Conservation (phyloP, 306 rosid genomes). For the Styphnolobium japonicum region DNA sequence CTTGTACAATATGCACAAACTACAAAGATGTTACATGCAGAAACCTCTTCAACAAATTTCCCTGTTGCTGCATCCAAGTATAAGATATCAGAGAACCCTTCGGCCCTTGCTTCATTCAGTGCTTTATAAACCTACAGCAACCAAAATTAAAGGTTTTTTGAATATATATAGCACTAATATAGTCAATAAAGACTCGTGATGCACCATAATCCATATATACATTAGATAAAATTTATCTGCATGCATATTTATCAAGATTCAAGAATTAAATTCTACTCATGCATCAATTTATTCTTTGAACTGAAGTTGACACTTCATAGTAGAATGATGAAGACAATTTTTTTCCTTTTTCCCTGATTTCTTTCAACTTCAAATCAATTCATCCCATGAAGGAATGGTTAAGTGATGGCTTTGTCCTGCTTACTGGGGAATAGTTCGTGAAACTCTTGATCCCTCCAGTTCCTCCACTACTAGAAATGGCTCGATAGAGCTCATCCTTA, state of each 20-base stretch:
- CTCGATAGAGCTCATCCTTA: too few species aligned
- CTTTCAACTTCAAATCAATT: background rate
- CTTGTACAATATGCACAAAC: background rate
- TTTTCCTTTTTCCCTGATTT: too few species aligned
- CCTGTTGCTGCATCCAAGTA: constrained; percentile 42
- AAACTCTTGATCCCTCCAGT: too few species aligned
- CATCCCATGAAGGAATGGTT: background rate
- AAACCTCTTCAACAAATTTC: constrained; percentile 34
- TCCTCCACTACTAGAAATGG: too few species aligned
- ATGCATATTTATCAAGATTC: background rate
- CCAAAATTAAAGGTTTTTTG: background rate
- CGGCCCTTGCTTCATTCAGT: constrained; percentile 26
- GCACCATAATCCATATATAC: background rate
- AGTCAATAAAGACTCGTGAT: background rate
- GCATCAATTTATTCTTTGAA: background rate
- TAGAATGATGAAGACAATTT: background rate
- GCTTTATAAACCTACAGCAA: constrained; percentile 24
- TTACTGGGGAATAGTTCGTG: too few species aligned
- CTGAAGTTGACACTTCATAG: background rate
- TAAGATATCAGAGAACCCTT: constrained; percentile 43
- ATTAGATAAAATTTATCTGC: background rate
- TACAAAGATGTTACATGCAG: constrained; percentile 38
- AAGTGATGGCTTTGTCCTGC: background rate
- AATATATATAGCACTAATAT: background rate
- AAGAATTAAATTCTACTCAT: background rate